Conservation (phyloP, 2,329 filamentous ascomycete species). For the Sarocladium strictum region DNA sequence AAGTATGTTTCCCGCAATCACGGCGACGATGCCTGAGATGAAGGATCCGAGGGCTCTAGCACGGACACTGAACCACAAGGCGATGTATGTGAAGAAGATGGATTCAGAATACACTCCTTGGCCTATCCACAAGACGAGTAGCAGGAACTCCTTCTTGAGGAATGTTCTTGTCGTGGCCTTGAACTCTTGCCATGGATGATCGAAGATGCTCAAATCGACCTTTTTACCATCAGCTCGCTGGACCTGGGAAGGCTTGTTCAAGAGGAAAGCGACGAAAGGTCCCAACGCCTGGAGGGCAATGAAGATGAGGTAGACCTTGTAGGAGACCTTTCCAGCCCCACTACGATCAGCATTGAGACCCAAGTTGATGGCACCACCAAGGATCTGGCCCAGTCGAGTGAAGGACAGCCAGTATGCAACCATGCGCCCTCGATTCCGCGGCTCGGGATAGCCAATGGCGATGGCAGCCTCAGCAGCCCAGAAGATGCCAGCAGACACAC, state of each 20-base stretch:
- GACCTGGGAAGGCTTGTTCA: conserved; percentile 51
- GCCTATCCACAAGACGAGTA: conserved; percentile 57
- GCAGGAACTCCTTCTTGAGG: conserved; percentile 50
- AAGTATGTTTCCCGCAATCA: conserved; percentile 56
- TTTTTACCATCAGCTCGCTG: conserved; percentile 54
- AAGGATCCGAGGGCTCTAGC: conserved; percentile 57
- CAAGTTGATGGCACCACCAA: conserved; percentile 40
- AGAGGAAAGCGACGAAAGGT: conserved; percentile 51
- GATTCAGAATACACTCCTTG: conserved; percentile 61
- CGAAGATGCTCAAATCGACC: conserved; percentile 48
- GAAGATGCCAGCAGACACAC: conserved; percentile 42
- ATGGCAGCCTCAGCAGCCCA: conserved; percentile 46
- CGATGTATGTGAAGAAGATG: conserved; percentile 37
- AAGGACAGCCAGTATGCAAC: conserved; percentile 35
- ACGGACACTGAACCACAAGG: conserved; percentile 61
- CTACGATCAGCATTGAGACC: conserved; percentile 35
- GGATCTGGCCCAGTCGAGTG: conserved; percentile 39
- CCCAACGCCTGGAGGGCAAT: conserved; percentile 58
- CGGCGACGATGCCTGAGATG: conserved; percentile 57
- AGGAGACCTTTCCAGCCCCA: conserved; percentile 54
- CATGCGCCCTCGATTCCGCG: conserved; percentile 36
- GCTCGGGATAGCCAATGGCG: conserved; percentile 42
- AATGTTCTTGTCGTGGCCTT: conserved; percentile 49
- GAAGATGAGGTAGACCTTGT: conserved; percentile 58
- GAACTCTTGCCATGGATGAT: conserved; percentile 49